A percentile compares a stretch with the other conserved stretches of the same genome.
Evolutionary conservation across 306 rosid genomes (phyloP).

Genomic region (Trichosanthes cucumerina): DNA sequence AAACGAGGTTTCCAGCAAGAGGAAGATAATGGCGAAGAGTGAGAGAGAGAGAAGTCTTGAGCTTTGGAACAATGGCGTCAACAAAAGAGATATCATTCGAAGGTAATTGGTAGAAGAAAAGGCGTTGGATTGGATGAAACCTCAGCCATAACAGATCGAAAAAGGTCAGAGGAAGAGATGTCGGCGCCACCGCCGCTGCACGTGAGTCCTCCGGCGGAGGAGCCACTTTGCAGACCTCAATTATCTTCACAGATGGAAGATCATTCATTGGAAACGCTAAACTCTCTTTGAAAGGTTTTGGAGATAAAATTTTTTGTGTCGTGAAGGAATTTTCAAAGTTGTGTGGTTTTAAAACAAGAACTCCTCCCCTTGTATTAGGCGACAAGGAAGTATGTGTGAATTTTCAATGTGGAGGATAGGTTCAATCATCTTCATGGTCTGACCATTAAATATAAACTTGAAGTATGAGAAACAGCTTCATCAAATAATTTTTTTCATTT

Average conservation of each 20-base stretch:
- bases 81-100: neutral
- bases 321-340: too few species aligned
- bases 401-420: too few species aligned
- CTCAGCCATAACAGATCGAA: conserved; percentile 18
- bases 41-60: conserved; percentile 25
- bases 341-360: too few species aligned
- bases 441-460: too few species aligned
- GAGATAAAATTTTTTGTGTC: too few species aligned
- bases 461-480: too few species aligned
- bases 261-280: neutral
- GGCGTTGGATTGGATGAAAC: conserved; percentile 9
- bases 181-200: neutral
- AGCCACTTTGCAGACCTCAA: neutral
- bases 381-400: too few species aligned
- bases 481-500: too few species aligned
- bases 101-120: conserved; percentile 24
- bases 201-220: neutral
- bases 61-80: conserved; percentile 15
- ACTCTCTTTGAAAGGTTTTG: too few species aligned
- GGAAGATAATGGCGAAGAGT: conserved; percentile 11
- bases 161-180: conserved; percentile 25
- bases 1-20: neutral
- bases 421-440: too few species aligned
- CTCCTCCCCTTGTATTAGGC: too few species aligned
- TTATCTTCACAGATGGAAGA: neutral